Evolutionary conservation across 108 stramenopile species (phyloP).

Genomic region (Nitzschia palea): DNA sequence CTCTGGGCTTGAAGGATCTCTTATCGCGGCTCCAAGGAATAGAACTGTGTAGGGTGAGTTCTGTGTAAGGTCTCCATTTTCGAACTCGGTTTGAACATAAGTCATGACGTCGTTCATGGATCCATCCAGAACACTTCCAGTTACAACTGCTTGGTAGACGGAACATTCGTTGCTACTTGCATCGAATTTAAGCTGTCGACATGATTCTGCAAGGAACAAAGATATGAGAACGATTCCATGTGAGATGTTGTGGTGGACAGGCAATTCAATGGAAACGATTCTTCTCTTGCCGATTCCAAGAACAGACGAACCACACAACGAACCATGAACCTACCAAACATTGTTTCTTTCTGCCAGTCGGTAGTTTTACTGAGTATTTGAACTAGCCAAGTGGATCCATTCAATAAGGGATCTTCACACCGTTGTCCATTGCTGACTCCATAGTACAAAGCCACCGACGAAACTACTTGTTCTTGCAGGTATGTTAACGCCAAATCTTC

Average conservation of each 20-base stretch:
- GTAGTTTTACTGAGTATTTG: constrained; percentile 9
- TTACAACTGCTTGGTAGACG: constrained; percentile 16
- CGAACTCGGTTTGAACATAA: background rate
- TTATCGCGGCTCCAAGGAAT: background rate
- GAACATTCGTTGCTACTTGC: constrained; percentile 14
- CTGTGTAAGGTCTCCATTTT: background rate
- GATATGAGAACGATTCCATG: background rate
- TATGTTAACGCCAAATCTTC: constrained; percentile 4
- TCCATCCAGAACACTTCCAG: constrained; percentile 18
- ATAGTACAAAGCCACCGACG: constrained; percentile 9
- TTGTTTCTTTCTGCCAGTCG: constrained; percentile 8
- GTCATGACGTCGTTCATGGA: constrained; percentile 14
- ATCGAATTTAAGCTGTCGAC: constrained; percentile 19
- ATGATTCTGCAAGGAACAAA: constrained; percentile 2
- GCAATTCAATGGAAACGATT: too few relatives aligned
- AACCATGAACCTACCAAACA: constrained; percentile 20
- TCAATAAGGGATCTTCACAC: constrained; percentile 18
- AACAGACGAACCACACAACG: background rate
- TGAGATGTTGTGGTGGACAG: background rate
- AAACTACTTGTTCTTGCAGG: constrained; percentile 7
- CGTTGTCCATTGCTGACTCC: constrained; percentile 18
- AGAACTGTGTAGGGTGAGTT: background rate
- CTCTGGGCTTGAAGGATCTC: background rate
- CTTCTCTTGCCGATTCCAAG: too few relatives aligned
- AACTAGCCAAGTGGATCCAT: constrained; percentile 32